These are phyloP conservation scores for Lachnellula occidentalis DNA, from an alignment of 2,329 filamentous ascomycete species.

Conservation along the genomic window DNA sequence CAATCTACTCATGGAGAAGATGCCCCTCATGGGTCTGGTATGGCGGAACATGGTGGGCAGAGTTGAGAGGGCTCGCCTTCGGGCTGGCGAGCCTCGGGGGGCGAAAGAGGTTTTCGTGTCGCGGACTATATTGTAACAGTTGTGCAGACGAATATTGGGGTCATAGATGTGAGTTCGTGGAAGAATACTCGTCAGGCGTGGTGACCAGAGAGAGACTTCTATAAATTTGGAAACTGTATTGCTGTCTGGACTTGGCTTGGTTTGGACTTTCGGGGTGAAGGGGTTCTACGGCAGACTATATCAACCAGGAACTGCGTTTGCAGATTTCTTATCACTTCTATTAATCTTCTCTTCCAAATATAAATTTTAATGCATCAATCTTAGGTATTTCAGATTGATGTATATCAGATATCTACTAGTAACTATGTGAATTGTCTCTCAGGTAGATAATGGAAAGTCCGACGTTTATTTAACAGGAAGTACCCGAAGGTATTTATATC, in stretches of 20 bases:
- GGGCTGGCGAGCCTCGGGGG: constrained; percentile 22
- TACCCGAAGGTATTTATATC: too few species aligned
- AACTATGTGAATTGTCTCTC: too few species aligned
- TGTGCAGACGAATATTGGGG: background rate
- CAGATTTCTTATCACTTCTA: too few species aligned
- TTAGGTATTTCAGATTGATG: too few species aligned
- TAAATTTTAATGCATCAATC: too few species aligned
- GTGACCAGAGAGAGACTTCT: background rate
- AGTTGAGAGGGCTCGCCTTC: constrained; percentile 24
- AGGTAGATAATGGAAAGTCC: too few species aligned
- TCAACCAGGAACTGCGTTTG: too few species aligned
- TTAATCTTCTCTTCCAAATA: too few species aligned
- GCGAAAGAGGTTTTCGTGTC: background rate
- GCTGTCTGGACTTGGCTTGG: background rate
- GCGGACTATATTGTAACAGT: background rate
- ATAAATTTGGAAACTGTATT: background rate
- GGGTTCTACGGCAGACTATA: too few species aligned
- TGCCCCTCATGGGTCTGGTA: constrained; percentile 14
- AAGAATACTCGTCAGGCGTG: background rate
- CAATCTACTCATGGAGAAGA: constrained; percentile 23
- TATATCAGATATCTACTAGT: too few species aligned
- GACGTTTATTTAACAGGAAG: too few species aligned
- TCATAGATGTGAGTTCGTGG: background rate
- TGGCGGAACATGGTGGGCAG: constrained; percentile 23
- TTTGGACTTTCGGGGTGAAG: too few species aligned